Percentiles rank a stretch among this genome's conserved stretches.
Conservation (phyloP, 805 yeast genomes). For the Zygosaccharomyces kombuchaensis region DNA sequence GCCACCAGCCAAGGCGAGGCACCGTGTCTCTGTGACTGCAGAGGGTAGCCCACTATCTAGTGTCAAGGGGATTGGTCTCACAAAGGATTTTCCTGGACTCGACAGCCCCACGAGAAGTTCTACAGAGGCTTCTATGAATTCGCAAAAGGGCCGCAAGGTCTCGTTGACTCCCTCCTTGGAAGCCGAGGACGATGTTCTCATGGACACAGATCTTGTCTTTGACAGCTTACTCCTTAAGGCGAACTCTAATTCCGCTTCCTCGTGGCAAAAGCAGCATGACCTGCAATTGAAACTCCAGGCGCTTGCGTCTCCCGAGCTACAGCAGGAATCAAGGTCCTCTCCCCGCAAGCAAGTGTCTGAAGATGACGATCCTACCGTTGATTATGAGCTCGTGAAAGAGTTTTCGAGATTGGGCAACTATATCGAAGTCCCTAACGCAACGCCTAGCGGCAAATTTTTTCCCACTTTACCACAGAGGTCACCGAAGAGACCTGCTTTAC, state of each 20-base stretch:
- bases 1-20: slow-evolving; percentile 3
- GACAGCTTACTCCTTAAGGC: slow-evolving; percentile 28
- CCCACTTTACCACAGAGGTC: slow-evolving; percentile 28
- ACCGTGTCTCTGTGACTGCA: slow-evolving; percentile 3
- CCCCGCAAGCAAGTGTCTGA: not conserved
- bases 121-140: not conserved
- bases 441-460: not conserved
- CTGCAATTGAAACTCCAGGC: slow-evolving; percentile 11
- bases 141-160: not conserved
- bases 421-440: slow-evolving; percentile 12
- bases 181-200: slow-evolving; percentile 17
- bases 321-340: not conserved
- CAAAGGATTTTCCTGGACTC: not conserved
- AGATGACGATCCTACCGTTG: slow-evolving; percentile 14
- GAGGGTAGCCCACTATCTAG: slow-evolving; percentile 1
- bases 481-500: slow-evolving; percentile 21
- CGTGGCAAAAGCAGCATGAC: slow-evolving; percentile 13
- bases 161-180: slow-evolving; percentile 5
- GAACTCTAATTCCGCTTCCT: slow-evolving; percentile 11
- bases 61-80: not conserved
- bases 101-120: not conserved
- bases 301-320: slow-evolving; percentile 4
- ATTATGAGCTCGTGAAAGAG: slow-evolving; percentile 20
- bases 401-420: slow-evolving; percentile 22
- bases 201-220: slow-evolving; percentile 32